Evolutionary conservation across 371 early-diverging fungal species (phyloP), one percentile per base, ranked within the genome.

Genomic region (Mortierella sp.): DNA sequence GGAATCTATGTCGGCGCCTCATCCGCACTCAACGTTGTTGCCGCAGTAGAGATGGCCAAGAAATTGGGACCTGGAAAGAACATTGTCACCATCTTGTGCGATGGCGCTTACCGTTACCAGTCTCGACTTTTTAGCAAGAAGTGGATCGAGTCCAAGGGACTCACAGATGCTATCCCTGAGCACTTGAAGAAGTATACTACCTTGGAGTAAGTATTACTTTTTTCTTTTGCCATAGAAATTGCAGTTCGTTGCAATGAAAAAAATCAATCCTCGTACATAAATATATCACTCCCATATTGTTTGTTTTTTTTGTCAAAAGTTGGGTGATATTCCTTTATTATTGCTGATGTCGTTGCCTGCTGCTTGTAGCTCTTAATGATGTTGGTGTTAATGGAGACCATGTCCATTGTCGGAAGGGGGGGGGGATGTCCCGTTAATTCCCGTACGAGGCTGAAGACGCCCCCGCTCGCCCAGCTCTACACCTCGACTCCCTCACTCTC

Each of bases 51-150:
- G 88, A 94, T 98, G 92, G 98, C 98, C 70, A 93, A 96, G 89
- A 88, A 92, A 72, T 88, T 98, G 55, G 97, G 97, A 16, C 94
- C 94, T 4, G 96, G 97, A 81, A 92, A 94, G 79, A 95, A 90
- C 68, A 89, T 98, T 79, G 97, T 95, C 16, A 98, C 98, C 1
- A 92, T 98, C 43, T 80, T 98, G 78, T 95, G 96, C 78, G 98
- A 98, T 89, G 98, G 98, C 72, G 98, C 97, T 14, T 95, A 96
- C 78, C 91, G 97, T 84, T 98, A 98, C 89, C 97, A 97, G 89
- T 94, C 96, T 12, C 92, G 98, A 27, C 89, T 98, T 43, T 98
- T 97, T 90, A 95, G 95, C 90, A 93, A 90, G 89, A 89, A 90
- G 76, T 97, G 97, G 97, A 89, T 97, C 63, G 95, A 97, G 83